These are phyloP conservation scores for Tetraselmis chui DNA, from an alignment of 139 green algal species.

Conservation along the genomic window DNA sequence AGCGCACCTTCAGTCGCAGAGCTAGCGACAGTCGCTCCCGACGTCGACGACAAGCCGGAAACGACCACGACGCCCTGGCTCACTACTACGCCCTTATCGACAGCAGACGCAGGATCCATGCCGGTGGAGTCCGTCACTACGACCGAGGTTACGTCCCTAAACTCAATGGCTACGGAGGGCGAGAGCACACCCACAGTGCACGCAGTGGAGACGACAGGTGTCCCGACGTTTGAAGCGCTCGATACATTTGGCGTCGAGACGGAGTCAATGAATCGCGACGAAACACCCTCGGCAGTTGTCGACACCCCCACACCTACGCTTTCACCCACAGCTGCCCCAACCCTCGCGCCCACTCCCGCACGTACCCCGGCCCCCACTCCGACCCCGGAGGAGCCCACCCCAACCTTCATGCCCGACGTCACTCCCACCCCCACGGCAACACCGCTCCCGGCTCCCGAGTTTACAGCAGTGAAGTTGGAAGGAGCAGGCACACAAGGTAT, in stretches of 20 bases:
- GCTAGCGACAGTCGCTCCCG: no score
- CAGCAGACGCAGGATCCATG: no score
- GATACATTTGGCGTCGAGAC: neutral
- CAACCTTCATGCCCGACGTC: neutral
- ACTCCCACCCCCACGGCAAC: neutral
- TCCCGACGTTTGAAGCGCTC: neutral
- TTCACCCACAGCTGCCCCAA: neutral
- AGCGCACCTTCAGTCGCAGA: no score
- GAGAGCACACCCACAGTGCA: neutral
- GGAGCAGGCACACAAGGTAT: neutral
- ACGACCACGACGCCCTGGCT: no score
- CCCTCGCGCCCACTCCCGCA: neutral
- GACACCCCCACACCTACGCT: no score
- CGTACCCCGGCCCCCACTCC: neutral
- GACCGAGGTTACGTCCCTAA: no score
- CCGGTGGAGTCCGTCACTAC: no score
- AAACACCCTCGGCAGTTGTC: neutral
- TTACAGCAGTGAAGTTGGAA: neutral
- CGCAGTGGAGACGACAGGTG: neutral
- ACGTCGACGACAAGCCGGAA: no score
- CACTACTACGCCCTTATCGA: no score
- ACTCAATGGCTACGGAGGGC: no score
- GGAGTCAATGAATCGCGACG: neutral
- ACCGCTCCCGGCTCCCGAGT: neutral
- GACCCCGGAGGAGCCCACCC: neutral